Evolutionary conservation across 23 red algal species (phyloP).

Genomic region (Gracilaria gracilis): DNA sequence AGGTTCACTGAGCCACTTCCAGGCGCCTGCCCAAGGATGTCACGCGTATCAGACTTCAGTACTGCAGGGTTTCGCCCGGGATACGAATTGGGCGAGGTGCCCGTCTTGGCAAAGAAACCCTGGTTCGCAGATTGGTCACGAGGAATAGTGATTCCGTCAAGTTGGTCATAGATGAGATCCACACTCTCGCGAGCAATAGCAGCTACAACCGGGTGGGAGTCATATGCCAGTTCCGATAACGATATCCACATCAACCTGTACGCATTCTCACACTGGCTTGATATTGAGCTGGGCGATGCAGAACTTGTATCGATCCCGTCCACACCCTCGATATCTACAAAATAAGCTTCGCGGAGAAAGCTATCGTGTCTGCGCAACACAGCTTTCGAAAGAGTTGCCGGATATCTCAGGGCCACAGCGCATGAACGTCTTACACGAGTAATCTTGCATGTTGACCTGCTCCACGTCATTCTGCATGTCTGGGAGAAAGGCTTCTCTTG

Average conservation of each 20-base stretch:
- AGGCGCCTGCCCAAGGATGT: not conserved
- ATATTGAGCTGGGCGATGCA: not conserved
- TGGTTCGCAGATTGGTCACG: not conserved
- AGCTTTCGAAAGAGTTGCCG: conserved; percentile 20
- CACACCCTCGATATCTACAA: conserved; percentile 28
- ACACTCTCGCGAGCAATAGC: conserved; percentile 46
- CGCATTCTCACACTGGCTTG: conserved; percentile 5
- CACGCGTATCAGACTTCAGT: not conserved
- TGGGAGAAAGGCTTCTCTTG: too few species aligned
- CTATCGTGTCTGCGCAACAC: not conserved
- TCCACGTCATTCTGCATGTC: too few species aligned
- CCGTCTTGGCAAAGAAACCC: not conserved
- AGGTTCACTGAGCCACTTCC: not conserved
- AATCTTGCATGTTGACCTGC: too few species aligned
- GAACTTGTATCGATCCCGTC: not conserved
- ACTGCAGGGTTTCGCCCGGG: not conserved
- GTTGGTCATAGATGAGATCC: conserved; percentile 39
- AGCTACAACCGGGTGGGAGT: conserved; percentile 66
- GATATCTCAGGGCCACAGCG: too few species aligned
- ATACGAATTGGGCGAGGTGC: conserved; percentile 14
- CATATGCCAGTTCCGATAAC: conserved; percentile 55
- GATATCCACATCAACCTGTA: conserved; percentile 50
- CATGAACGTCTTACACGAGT: too few species aligned
- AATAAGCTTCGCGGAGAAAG: conserved; percentile 46
- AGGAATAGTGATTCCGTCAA: not conserved